Evolutionary conservation across 2,329 filamentous ascomycete genomes (phyloP), one percentile per base, ranked within the genome.

Genomic region (Furcasterigmium sp.): DNA sequence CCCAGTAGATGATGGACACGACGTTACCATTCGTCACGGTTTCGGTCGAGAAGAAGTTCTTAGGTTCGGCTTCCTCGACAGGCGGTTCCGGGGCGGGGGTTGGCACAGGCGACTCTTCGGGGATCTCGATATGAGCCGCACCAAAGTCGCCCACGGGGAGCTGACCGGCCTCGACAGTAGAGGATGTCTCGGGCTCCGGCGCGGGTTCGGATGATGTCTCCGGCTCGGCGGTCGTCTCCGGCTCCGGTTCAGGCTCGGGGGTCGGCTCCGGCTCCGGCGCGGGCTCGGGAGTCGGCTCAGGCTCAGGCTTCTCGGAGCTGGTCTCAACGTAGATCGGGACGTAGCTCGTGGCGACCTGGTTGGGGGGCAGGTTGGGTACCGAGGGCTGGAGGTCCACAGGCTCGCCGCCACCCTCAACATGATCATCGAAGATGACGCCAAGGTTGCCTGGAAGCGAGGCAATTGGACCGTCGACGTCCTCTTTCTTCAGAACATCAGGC

Each of bases 361-460:
- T 41, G 21, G 20, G 34, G 14, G 34, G 30, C 32, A 35, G 30
- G 35, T 28, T 46, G 19, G 25, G 19, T 13, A 37, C 36, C 26
- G 23, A 19, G 14, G 36, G 14, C 10, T 11, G n/a, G 19, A n/a
- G 11, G 17, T 44, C 42, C 9, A 34, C 14, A 13, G 43, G 38
- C 9, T 23, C 34, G 25, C 23, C 41, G 9, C 41, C 45, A 10
- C 44, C 48, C 13, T 46, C 46, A 21, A 51, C 49, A 21, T 55
- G 56, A 20, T 59, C 57, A 23, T 46, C 57, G 40, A 50, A 56
- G 38, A 54, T 54, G 46, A 85, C 70, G 6, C 59, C 47, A 17
- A 80, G 63, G 46, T 77, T 73, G 35, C 89, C 87, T 5, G 89
- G 88, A 17, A 95, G 75, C 35, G 72, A 68, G 11, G 69, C 59